A percentile compares a stretch with the other conserved stretches of the same genome.
phyloP scores from a whole-genome alignment of 257 asterid genomes.

The Thymus quinquecostatus region DNA sequence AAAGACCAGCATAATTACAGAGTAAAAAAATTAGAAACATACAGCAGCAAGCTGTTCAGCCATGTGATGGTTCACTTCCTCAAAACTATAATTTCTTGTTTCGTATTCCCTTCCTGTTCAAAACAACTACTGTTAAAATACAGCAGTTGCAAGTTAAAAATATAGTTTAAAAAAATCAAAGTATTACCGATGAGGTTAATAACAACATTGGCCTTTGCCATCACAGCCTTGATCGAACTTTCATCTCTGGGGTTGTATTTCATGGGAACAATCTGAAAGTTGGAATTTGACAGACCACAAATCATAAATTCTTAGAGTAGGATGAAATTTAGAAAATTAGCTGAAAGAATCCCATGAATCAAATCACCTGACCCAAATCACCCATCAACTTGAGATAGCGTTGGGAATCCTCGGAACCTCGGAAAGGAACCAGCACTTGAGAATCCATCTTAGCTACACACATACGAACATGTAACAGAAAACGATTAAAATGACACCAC shows the following conservation, averaged over 20 bases:
- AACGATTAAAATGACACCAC: not conserved
- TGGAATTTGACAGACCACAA: not conserved
- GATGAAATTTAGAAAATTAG: not conserved
- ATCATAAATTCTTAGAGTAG: no score
- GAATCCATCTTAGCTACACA: conserved; percentile 90
- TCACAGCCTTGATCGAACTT: conserved; percentile 84
- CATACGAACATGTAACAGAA: conserved; percentile 16
- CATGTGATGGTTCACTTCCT: conserved; percentile 90
- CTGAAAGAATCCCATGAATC: conserved; percentile 19
- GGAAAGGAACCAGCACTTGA: conserved; percentile 93
- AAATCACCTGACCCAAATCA: conserved; percentile 90
- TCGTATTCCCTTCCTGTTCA: conserved; percentile 86
- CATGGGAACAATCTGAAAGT: conserved; percentile 91
- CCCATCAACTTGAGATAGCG: conserved; percentile 99
- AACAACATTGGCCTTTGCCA: conserved; percentile 99
- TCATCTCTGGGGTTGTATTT: conserved; percentile 91
- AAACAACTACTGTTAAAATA: not conserved
- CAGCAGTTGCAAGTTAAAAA: not conserved
- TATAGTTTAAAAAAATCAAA: not conserved
- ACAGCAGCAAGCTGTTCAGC: conserved; percentile 88
- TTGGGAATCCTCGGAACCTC: conserved; percentile 91
- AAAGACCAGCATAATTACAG: not conserved
- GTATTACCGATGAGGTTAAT: conserved; percentile 83
- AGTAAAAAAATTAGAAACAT: conserved; percentile 37
- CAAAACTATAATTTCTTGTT: conserved; percentile 93